A percentile compares a stretch with the other conserved stretches of the same genome.
Conservation (phyloP, 2,329 filamentous ascomycete genomes). For the Paraphoma sp. region DNA sequence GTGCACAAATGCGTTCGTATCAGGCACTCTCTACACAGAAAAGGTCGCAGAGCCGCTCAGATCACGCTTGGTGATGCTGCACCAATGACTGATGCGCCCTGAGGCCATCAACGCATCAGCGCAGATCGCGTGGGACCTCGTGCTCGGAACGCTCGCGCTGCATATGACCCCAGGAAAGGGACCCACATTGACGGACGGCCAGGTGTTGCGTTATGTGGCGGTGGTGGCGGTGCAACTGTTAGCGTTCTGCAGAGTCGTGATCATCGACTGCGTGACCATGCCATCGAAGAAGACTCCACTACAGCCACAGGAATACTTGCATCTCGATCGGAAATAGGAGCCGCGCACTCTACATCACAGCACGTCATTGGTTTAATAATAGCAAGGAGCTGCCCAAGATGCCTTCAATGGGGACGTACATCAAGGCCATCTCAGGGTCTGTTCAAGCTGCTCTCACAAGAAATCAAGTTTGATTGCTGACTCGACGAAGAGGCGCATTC, state of each 20-base stretch:
- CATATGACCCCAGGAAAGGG: constrained; percentile 2
- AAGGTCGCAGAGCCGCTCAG: constrained; percentile 38
- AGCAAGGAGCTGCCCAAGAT: constrained; percentile 19
- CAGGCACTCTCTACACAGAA: constrained; percentile 28
- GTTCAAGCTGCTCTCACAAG: constrained; percentile 11
- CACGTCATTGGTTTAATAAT: background rate
- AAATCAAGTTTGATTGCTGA: constrained; percentile 24
- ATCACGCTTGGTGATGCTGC: constrained; percentile 16
- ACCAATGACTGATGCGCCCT: constrained; percentile 14
- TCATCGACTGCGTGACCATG: background rate
- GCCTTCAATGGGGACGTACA: constrained; percentile 36
- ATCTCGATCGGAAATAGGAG: background rate
- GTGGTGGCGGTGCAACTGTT: background rate
- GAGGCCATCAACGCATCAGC: constrained; percentile 1
- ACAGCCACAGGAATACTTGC: background rate
- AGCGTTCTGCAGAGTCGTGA: background rate
- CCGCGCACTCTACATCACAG: background rate
- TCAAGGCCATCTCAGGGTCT: constrained; percentile 45
- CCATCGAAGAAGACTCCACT: background rate
- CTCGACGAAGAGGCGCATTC: constrained; percentile 65
- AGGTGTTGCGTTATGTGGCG: background rate
- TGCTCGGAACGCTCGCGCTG: constrained; percentile 9
- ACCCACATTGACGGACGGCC: background rate
- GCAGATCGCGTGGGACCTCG: constrained; percentile 15
- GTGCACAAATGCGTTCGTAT: constrained; percentile 22